Percentiles rank a stretch among this genome's conserved stretches.
phyloP scores from a whole-genome alignment of 495 filamentous ascomycete genomes.

The Hypoxylon crocopeplum region DNA sequence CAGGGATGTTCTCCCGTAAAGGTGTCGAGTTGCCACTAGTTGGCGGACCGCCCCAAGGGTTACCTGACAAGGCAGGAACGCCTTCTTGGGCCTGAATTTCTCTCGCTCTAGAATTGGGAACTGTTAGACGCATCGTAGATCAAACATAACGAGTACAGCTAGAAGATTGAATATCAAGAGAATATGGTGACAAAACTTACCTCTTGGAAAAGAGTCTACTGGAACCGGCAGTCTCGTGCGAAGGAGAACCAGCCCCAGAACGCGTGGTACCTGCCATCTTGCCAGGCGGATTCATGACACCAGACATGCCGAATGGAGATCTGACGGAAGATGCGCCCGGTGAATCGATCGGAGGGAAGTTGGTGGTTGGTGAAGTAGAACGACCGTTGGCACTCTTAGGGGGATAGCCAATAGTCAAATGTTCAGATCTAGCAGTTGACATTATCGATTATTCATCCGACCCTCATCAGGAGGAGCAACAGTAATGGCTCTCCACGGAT shows the following conservation, averaged over 20 bases:
- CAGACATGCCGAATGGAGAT: constrained; percentile 76
- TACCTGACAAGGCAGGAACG: constrained; percentile 68
- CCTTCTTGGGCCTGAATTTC: constrained; percentile 99
- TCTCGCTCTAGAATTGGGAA: constrained; percentile 70
- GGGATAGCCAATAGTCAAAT: constrained; percentile 74
- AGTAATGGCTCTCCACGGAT: constrained; percentile 42
- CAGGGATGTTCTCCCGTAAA: constrained; percentile 94
- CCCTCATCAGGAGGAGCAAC: constrained; percentile 51
- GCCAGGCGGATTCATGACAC: constrained; percentile 65
- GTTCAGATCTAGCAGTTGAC: constrained; percentile 87
- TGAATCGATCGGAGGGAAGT: constrained; percentile 85
- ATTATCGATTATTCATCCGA: constrained; percentile 81
- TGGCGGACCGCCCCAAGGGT: constrained; percentile 88
- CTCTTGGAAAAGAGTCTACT: constrained; percentile 85
- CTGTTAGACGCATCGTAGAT: constrained; percentile 13
- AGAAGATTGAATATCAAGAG: too few relatives aligned
- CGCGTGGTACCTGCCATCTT: constrained; percentile 77
- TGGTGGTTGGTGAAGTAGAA: constrained; percentile 85
- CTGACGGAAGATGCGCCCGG: constrained; percentile 70
- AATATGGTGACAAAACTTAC: constrained; percentile 61
- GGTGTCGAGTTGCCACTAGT: constrained; percentile 96
- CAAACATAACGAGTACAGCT: constrained; percentile 4
- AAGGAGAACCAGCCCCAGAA: constrained; percentile 94
- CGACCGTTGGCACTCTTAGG: constrained; percentile 64
- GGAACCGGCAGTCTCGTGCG: constrained; percentile 81